Conservation (phyloP, 495 filamentous ascomycete species). For the Trichoderma orchidacearum region DNA sequence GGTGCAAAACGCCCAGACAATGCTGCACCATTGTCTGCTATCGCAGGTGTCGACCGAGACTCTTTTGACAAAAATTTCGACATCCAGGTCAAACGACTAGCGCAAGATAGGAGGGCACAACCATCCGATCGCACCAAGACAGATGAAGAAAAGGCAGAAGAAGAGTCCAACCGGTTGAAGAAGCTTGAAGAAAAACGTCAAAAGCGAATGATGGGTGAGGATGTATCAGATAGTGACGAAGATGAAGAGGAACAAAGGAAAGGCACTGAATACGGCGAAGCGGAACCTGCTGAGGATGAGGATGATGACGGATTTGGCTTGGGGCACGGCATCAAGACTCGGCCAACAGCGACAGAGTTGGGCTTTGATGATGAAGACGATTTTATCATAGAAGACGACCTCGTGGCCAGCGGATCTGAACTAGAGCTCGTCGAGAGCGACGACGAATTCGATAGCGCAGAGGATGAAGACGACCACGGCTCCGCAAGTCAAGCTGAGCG, state of each 20-base stretch:
- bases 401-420: slow-evolving; percentile 57
- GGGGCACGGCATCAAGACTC: slow-evolving; percentile 36
- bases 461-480: slow-evolving; percentile 28
- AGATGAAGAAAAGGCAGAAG: slow-evolving; percentile 68
- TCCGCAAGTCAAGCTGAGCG: background rate
- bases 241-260: slow-evolving; percentile 15
- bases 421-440: slow-evolving; percentile 43
- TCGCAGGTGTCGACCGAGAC: slow-evolving; percentile 46
- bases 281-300: slow-evolving; percentile 15
- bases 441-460: slow-evolving; percentile 38
- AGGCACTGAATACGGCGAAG: slow-evolving; percentile 6
- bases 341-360: slow-evolving; percentile 30
- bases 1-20: slow-evolving; percentile 19
- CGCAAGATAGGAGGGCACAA: slow-evolving; percentile 65
- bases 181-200: slow-evolving; percentile 66
- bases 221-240: slow-evolving; percentile 30
- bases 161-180: slow-evolving; percentile 60
- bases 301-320: slow-evolving; percentile 41
- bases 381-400: slow-evolving; percentile 77
- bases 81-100: slow-evolving; percentile 61
- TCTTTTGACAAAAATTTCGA: slow-evolving; percentile 75
- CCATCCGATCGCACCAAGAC: slow-evolving; percentile 85
- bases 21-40: slow-evolving; percentile 46
- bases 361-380: slow-evolving; percentile 82
- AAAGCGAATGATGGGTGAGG: slow-evolving; percentile 61